These are phyloP conservation scores for Omphalotus guepiniiformis DNA, from an alignment of 768 basidiomycete genomes.

Conservation along the genomic window DNA sequence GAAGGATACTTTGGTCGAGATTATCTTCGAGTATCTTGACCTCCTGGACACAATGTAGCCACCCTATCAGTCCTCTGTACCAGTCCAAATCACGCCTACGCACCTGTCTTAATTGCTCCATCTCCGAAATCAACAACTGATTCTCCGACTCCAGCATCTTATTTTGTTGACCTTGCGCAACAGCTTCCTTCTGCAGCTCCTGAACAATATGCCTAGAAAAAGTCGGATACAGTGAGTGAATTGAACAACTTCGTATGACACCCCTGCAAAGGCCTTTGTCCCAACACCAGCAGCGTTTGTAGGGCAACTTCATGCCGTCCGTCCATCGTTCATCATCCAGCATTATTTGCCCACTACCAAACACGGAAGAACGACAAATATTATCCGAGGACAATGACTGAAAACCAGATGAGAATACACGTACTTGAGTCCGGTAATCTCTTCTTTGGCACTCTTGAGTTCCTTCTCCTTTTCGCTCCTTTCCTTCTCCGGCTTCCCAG, in stretches of 20 bases:
- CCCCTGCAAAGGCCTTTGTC: too few relatives aligned
- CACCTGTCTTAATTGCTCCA: constrained; percentile 72
- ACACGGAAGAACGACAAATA: too few relatives aligned
- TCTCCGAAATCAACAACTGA: constrained; percentile 58
- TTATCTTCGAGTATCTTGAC: constrained; percentile 74
- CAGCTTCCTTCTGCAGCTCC: constrained; percentile 81
- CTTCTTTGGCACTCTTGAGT: constrained; percentile 35
- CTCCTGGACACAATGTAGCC: constrained; percentile 43
- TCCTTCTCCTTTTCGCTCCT: constrained; percentile 13
- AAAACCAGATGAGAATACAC: too few relatives aligned
- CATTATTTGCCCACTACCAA: too few relatives aligned
- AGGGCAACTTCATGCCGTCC: too few relatives aligned
- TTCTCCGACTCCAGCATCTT: constrained; percentile 79
- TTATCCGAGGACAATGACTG: too few relatives aligned
- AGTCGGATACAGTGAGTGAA: too few relatives aligned
- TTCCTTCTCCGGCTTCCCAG: background rate
- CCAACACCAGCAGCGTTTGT: too few relatives aligned
- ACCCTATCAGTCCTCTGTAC: background rate
- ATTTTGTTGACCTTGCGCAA: constrained; percentile 54
- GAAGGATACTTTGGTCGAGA: constrained; percentile 54
- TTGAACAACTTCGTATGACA: too few relatives aligned
- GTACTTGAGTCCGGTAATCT: constrained; percentile 82
- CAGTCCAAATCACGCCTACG: constrained; percentile 35
- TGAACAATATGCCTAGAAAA: constrained; percentile 73
- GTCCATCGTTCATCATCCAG: constrained; percentile 8